These are phyloP conservation scores for Penicillium pulvis DNA, from an alignment of 495 filamentous ascomycete genomes.

Conservation along the genomic window DNA sequence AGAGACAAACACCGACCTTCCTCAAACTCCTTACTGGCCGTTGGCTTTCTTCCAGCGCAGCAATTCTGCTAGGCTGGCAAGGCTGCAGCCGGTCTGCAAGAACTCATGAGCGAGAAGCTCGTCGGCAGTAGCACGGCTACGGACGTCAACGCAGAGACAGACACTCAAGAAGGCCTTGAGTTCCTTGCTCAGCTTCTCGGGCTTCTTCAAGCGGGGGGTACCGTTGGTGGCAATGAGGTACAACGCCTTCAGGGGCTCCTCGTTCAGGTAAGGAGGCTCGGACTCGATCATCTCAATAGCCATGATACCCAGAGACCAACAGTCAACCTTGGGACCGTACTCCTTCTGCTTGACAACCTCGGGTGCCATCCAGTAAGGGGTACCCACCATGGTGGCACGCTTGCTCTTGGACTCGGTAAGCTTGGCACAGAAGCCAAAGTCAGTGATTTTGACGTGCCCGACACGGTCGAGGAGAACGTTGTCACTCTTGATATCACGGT, in stretches of 20 bases:
- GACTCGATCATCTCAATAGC: constrained; percentile 99
- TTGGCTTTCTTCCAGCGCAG: constrained; percentile 66
- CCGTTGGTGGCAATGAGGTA: constrained; percentile 98
- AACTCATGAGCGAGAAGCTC: constrained; percentile 87
- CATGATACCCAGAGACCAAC: constrained; percentile 99
- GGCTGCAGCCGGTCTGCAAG: constrained; percentile 64
- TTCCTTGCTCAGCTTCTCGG: constrained; percentile 94
- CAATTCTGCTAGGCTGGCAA: constrained; percentile 79
- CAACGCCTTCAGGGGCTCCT: constrained; percentile 93
- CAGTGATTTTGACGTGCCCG: constrained; percentile 97
- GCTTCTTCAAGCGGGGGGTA: constrained; percentile 94
- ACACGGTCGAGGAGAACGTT: constrained; percentile 93
- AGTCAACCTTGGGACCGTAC: constrained; percentile 97
- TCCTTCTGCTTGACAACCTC: constrained; percentile 99
- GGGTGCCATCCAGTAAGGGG: constrained; percentile 99
- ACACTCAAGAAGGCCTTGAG: constrained; percentile 94
- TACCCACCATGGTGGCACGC: constrained; percentile 98
- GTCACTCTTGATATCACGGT: constrained; percentile 98
- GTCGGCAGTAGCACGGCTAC: constrained; percentile 85
- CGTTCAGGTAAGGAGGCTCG: constrained; percentile 95
- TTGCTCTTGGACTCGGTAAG: constrained; percentile 96
- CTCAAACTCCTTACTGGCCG: constrained; percentile 34
- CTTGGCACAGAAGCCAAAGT: constrained; percentile 99
- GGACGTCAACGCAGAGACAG: constrained; percentile 94
- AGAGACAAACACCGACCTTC: neutral